Evolutionary conservation across 768 basidiomycete genomes (phyloP).

Genomic region (Mycena venus): DNA sequence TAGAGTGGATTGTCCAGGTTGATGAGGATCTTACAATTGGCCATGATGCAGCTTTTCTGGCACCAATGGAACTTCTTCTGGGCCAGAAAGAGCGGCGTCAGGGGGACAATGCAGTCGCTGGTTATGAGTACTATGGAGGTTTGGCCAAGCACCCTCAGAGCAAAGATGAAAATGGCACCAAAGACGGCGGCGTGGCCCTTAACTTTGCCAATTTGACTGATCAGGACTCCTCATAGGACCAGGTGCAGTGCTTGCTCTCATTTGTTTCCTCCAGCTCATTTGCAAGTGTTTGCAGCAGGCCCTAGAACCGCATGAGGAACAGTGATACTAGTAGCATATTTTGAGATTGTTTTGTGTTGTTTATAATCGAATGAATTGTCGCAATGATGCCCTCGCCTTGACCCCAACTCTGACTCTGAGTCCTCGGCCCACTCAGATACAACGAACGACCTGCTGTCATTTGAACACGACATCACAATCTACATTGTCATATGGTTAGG

Average conservation of each 20-base stretch:
- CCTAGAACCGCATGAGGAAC: too few relatives aligned
- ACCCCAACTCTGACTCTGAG: too few relatives aligned
- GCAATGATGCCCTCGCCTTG: too few relatives aligned
- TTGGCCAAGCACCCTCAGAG: background rate
- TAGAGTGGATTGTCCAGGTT: background rate
- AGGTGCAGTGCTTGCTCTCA: background rate
- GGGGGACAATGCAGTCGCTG: background rate
- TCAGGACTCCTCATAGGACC: background rate
- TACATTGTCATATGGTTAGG: too few relatives aligned
- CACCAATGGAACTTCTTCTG: background rate
- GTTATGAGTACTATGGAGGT: background rate
- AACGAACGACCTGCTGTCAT: too few relatives aligned
- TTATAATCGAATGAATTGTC: too few relatives aligned
- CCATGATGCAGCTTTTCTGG: background rate
- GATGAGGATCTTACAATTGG: background rate
- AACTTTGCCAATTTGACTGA: conserved; percentile 1
- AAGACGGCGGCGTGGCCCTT: background rate
- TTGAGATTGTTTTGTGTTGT: too few relatives aligned
- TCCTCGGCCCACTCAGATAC: too few relatives aligned
- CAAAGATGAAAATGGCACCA: background rate
- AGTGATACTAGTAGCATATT: too few relatives aligned
- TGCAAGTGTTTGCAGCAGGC: background rate
- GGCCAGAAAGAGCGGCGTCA: background rate
- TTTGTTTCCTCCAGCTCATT: background rate
- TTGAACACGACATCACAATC: too few relatives aligned